Percentiles rank a stretch among this genome's conserved stretches.
Evolutionary conservation across 108 stramenopile genomes (phyloP).

Genomic region (Cyclotella sp.): DNA sequence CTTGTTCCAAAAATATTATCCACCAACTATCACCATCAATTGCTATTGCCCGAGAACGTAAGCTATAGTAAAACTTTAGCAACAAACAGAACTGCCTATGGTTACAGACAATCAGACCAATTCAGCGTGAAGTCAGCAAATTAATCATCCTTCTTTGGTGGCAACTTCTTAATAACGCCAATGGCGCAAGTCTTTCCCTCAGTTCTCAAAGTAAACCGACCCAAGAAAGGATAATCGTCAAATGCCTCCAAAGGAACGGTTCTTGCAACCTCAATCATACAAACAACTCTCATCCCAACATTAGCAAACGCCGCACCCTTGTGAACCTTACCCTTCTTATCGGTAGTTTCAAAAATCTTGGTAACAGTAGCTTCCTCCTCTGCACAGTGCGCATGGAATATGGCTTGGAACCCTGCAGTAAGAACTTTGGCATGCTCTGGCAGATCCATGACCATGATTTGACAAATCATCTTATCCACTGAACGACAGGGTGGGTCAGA

Average conservation of each 20-base stretch:
- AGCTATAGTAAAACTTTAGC: not conserved
- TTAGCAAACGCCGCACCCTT: slow-evolving; percentile 88
- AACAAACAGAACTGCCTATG: not conserved
- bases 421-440: slow-evolving; percentile 97
- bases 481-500: slow-evolving; percentile 81
- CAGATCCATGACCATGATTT: slow-evolving; percentile 90
- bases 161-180: slow-evolving; percentile 95
- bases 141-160: slow-evolving; percentile 76
- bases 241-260: slow-evolving; percentile 92
- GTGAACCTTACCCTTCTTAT: slow-evolving; percentile 74
- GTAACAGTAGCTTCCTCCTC: slow-evolving; percentile 93
- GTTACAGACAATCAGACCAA: not conserved
- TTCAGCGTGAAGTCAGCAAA: not conserved
- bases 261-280: slow-evolving; percentile 79
- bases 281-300: slow-evolving; percentile 81
- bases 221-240: slow-evolving; percentile 92
- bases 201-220: slow-evolving; percentile 97
- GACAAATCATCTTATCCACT: slow-evolving; percentile 87
- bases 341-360: slow-evolving; percentile 92
- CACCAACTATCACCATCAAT: no score
- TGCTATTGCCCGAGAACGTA: no score
- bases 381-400: slow-evolving; percentile 96
- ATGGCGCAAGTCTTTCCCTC: slow-evolving; percentile 99
- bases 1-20: no score
- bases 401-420: slow-evolving; percentile 95